Evolutionary conservation across 306 rosid species (phyloP).

Genomic region (Cyclanthera cordifolia): DNA sequence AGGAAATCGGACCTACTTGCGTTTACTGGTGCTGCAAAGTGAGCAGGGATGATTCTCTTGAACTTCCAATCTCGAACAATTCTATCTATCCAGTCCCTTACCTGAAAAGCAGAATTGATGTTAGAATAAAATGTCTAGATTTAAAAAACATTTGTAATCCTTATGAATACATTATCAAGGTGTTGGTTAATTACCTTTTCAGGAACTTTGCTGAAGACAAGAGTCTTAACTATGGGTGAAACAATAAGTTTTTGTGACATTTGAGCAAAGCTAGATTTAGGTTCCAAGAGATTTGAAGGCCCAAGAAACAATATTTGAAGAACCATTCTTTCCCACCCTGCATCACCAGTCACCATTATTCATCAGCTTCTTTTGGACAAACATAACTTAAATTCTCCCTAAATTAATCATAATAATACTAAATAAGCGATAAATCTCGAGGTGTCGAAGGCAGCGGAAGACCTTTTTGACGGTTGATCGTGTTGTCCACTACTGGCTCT

Average conservation of each 20-base stretch:
- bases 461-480: constrained; percentile 68
- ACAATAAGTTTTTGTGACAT: constrained; percentile 95
- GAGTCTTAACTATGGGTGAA: constrained; percentile 88
- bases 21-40: constrained; percentile 77
- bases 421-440: not conserved
- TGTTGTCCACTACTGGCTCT: constrained; percentile 74
- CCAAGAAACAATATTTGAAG: constrained; percentile 94
- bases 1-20: constrained; percentile 56
- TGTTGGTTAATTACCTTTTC: constrained; percentile 47
- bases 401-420: not conserved
- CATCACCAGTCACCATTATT: constrained; percentile 9
- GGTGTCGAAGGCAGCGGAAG: not conserved
- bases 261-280: constrained; percentile 70
- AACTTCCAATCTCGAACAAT: constrained; percentile 69
- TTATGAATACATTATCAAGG: not conserved
- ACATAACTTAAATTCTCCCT: too few relatives aligned
- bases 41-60: constrained; percentile 85
- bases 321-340: constrained; percentile 99
- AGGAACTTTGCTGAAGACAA: constrained; percentile 89
- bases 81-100: constrained; percentile 83
- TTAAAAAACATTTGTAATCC: not conserved
- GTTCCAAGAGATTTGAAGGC: constrained; percentile 88
- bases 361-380: not conserved
- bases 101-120: constrained; percentile 30
- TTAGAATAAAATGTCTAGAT: not conserved